A percentile compares a stretch with the other conserved stretches of the same genome.
Evolutionary conservation across 2,329 filamentous ascomycete species (phyloP).

Genomic region (Chrysosporium keratinophilum): DNA sequence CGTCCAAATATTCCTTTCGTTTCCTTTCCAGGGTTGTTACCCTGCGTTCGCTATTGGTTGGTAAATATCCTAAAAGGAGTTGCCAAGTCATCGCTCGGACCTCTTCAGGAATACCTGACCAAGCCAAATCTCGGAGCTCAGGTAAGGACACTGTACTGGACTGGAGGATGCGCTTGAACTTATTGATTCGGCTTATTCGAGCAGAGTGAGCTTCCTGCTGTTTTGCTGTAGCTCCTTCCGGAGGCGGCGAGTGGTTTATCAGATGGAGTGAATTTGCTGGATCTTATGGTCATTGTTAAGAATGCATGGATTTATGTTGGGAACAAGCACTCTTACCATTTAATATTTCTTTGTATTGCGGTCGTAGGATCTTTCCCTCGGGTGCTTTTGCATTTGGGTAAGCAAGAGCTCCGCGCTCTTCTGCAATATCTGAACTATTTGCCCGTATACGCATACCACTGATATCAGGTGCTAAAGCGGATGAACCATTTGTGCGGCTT

Average conservation of each 20-base stretch:
- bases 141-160: slow-evolving; percentile 76
- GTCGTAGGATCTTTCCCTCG: slow-evolving; percentile 89
- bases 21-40: slow-evolving; percentile 87
- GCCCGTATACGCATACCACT: slow-evolving; percentile 49
- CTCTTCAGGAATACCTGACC: slow-evolving; percentile 90
- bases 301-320: not conserved
- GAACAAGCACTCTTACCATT: slow-evolving; percentile 41
- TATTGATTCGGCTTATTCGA: slow-evolving; percentile 88
- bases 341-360: slow-evolving; percentile 95
- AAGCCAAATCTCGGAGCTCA: slow-evolving; percentile 75
- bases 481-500: slow-evolving; percentile 10
- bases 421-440: slow-evolving; percentile 87
- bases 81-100: slow-evolving; percentile 99
- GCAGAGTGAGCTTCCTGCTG: slow-evolving; percentile 78
- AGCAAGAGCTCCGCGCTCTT: slow-evolving; percentile 69
- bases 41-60: slow-evolving; percentile 88
- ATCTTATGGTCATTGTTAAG: slow-evolving; percentile 31
- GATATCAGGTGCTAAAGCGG: slow-evolving; percentile 10
- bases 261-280: slow-evolving; percentile 92
- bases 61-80: slow-evolving; percentile 83
- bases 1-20: slow-evolving; percentile 91
- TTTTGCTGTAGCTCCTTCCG: slow-evolving; percentile 64
- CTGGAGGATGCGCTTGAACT: slow-evolving; percentile 93
- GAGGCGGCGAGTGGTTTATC: slow-evolving; percentile 72
- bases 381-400: slow-evolving; percentile 83